Evolutionary conservation across 352 stramenopile species (phyloP).

Genomic region (Phytopythium helicoides): DNA sequence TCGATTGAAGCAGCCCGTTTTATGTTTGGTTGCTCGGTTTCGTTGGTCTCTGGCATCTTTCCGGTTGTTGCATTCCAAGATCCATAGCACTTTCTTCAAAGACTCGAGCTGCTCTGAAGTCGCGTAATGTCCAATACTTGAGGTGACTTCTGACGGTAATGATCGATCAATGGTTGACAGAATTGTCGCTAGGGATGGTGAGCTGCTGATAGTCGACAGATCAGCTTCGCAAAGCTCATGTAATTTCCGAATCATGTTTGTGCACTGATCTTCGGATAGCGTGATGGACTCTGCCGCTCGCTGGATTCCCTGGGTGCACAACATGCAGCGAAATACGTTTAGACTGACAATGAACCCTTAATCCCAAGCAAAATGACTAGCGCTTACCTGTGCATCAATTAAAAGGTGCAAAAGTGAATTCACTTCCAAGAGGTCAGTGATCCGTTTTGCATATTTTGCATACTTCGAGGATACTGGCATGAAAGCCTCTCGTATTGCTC

Average conservation of each 20-base stretch:
- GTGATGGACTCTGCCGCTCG: slow-evolving; percentile 24
- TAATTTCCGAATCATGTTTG: slow-evolving; percentile 72
- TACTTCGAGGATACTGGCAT: slow-evolving; percentile 30
- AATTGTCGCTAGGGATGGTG: not conserved
- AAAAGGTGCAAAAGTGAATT: slow-evolving; percentile 34
- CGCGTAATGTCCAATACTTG: slow-evolving; percentile 52
- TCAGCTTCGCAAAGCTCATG: slow-evolving; percentile 53
- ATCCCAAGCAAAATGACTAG: too few relatives aligned
- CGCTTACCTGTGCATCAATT: slow-evolving; percentile 15
- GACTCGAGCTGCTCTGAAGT: slow-evolving; percentile 43
- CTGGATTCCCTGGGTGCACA: not conserved
- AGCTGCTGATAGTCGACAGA: slow-evolving; percentile 35
- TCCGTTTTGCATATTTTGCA: slow-evolving; percentile 21
- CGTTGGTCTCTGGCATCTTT: slow-evolving; percentile 22
- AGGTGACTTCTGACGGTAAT: slow-evolving; percentile 10
- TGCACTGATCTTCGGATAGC: slow-evolving; percentile 42
- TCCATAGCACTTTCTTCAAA: slow-evolving; percentile 61
- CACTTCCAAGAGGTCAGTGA: slow-evolving; percentile 33
- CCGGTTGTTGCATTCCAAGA: slow-evolving; percentile 39
- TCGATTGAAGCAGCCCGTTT: not conserved
- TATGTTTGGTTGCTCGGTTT: not conserved
- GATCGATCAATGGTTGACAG: not conserved
- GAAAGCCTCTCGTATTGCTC: slow-evolving; percentile 24
- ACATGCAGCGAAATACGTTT: not conserved
- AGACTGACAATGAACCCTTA: too few relatives aligned